These are phyloP conservation scores for Geotrichum candidum DNA, from an alignment of 1,139 yeast genomes.

Conservation along the genomic window DNA sequence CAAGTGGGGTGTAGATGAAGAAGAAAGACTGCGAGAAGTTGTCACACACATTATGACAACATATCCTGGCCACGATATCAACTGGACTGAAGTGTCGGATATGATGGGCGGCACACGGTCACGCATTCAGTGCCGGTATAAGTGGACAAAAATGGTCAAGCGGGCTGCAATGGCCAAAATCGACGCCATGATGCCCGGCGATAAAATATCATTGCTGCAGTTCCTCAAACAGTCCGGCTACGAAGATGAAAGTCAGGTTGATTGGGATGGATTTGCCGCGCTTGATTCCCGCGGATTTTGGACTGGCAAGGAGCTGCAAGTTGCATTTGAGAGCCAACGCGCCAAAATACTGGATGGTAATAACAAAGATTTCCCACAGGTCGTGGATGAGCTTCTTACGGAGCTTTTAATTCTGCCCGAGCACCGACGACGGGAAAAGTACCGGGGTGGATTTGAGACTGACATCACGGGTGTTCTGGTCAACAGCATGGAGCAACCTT, in stretches of 20 bases:
- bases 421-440: slow-evolving; percentile 6
- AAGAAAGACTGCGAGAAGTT: slow-evolving; percentile 51
- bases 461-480: background rate
- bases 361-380: slow-evolving; percentile 8
- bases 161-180: slow-evolving; percentile 23
- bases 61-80: slow-evolving; percentile 42
- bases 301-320: slow-evolving; percentile 17
- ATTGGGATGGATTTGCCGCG: slow-evolving; percentile 57
- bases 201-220: slow-evolving; percentile 51
- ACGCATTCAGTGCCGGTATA: slow-evolving; percentile 88
- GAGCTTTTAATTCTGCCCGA: slow-evolving; percentile 8
- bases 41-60: slow-evolving; percentile 40
- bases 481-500: background rate
- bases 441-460: background rate
- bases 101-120: slow-evolving; percentile 83
- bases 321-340: slow-evolving; percentile 9
- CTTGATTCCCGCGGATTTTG: slow-evolving; percentile 29
- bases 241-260: slow-evolving; percentile 46
- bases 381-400: slow-evolving; percentile 10
- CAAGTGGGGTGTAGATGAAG: slow-evolving; percentile 78
- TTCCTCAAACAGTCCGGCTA: slow-evolving; percentile 46
- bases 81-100: slow-evolving; percentile 90
- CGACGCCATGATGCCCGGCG: slow-evolving; percentile 37
- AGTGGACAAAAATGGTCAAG: slow-evolving; percentile 77
- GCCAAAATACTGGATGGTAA: background rate